A percentile compares a stretch with the other conserved stretches of the same genome.
These are phyloP conservation scores for Brassica hybrid DNA, from an alignment of 441 rosid species.

Conservation along the genomic window DNA sequence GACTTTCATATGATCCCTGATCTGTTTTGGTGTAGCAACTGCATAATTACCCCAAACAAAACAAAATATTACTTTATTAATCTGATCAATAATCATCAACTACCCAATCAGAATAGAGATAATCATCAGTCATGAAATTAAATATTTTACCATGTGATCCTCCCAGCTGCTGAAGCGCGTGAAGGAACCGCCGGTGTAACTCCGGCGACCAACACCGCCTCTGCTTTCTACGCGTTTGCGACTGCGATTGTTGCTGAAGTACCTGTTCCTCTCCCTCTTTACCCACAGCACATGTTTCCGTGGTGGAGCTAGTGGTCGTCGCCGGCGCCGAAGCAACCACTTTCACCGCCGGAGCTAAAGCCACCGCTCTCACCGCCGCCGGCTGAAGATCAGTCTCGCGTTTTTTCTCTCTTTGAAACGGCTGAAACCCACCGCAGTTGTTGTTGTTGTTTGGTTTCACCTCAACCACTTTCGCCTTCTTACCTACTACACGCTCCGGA, in stretches of 20 bases:
- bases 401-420: conserved; percentile 53
- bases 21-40: conserved; percentile 96
- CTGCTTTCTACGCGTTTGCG: conserved; percentile 53
- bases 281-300: conserved; percentile 39
- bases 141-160: conserved; percentile 66
- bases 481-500: conserved; percentile 33
- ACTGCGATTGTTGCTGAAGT: conserved; percentile 37
- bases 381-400: conserved; percentile 36
- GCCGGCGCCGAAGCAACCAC: conserved; percentile 37
- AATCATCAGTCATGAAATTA: neutral
- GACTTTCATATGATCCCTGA: conserved; percentile 92
- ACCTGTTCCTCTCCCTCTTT: neutral
- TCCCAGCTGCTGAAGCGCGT: conserved; percentile 87
- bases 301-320: conserved; percentile 53
- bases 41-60: conserved; percentile 11
- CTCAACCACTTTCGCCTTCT: conserved; percentile 59
- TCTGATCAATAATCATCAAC: conserved; percentile 6
- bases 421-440: conserved; percentile 70
- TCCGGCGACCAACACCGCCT: conserved; percentile 91
- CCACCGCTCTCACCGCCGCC: conserved; percentile 5
- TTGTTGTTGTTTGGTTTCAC: conserved; percentile 58
- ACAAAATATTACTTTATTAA: neutral
- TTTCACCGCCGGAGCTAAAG: conserved; percentile 41
- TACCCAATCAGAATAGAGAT: conserved; percentile 21
- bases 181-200: conserved; percentile 73